Conservation (phyloP, 495 filamentous ascomycete species). For the Lophium mytilinum region DNA sequence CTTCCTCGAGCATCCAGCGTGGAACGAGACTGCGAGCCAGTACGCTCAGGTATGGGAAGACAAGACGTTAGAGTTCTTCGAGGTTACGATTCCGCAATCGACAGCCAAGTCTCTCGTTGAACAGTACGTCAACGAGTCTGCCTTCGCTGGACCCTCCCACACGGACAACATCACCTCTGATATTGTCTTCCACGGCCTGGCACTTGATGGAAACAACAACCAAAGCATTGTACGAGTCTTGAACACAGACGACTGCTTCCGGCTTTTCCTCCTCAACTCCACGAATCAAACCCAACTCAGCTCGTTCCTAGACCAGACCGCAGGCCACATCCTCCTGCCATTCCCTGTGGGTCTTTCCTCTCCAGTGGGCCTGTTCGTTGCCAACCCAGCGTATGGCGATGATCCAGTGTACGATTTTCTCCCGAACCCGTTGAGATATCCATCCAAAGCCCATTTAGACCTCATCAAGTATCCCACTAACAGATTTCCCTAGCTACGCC, state of each 20-base stretch:
- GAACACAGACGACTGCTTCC: constrained; percentile 59
- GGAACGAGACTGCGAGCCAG: constrained; percentile 38
- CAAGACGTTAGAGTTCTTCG: constrained; percentile 51
- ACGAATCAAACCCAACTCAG: constrained; percentile 51
- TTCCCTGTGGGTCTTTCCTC: constrained; percentile 56
- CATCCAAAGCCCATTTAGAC: not conserved
- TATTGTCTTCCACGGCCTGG: constrained; percentile 48
- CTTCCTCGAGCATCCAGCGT: constrained; percentile 42
- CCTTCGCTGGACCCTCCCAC: constrained; percentile 39
- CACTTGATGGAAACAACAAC: constrained; percentile 46
- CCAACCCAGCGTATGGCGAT: constrained; percentile 54
- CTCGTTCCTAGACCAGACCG: constrained; percentile 45
- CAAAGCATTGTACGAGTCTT: constrained; percentile 48
- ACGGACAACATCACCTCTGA: constrained; percentile 37
- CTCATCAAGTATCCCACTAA: not conserved
- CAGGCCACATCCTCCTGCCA: constrained; percentile 46
- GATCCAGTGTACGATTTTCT: constrained; percentile 29
- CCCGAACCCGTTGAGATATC: not conserved
- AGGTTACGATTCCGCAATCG: constrained; percentile 35
- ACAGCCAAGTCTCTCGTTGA: constrained; percentile 41
- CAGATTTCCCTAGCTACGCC: constrained; percentile 17
- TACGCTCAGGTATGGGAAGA: constrained; percentile 60
- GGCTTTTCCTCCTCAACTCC: constrained; percentile 53
- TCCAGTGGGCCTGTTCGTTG: constrained; percentile 47
- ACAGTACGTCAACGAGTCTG: constrained; percentile 37